Percentiles rank a stretch among this genome's conserved stretches.
These are phyloP conservation scores for Saccharomyces hybrid DNA, from an alignment of 1,139 yeast genomes.

Conservation along the genomic window DNA sequence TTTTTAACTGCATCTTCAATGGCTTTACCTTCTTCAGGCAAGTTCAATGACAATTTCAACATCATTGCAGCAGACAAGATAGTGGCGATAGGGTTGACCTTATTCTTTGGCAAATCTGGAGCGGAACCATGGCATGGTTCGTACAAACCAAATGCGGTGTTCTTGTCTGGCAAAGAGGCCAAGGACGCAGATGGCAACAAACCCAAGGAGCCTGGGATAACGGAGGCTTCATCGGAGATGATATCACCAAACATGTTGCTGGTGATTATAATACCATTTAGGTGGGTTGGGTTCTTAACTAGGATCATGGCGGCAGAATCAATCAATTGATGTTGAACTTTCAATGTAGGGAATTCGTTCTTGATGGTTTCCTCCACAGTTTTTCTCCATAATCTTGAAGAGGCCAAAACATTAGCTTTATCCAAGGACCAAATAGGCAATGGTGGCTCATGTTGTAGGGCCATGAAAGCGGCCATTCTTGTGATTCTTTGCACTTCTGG, in stretches of 20 bases:
- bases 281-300: slow-evolving; percentile 79
- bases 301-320: slow-evolving; percentile 98
- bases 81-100: slow-evolving; percentile 93
- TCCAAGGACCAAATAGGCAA: slow-evolving; percentile 92
- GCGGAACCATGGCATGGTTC: slow-evolving; percentile 99
- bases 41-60: slow-evolving; percentile 81
- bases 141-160: slow-evolving; percentile 88
- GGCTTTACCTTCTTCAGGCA: slow-evolving; percentile 78
- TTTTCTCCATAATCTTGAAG: slow-evolving; percentile 92
- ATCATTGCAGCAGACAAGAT: slow-evolving; percentile 95
- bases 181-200: slow-evolving; percentile 92
- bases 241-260: slow-evolving; percentile 98
- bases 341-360: slow-evolving; percentile 83
- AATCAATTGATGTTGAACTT: slow-evolving; percentile 84
- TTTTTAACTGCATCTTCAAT: slow-evolving; percentile 80
- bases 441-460: slow-evolving; percentile 88
- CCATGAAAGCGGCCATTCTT: slow-evolving; percentile 96
- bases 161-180: slow-evolving; percentile 90
- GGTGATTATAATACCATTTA: slow-evolving; percentile 87
- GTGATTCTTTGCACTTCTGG: slow-evolving; percentile 91
- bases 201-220: slow-evolving; percentile 95
- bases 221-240: slow-evolving; percentile 94
- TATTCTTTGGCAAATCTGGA: slow-evolving; percentile 80
- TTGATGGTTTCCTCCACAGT: slow-evolving; percentile 79
- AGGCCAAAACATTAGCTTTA: slow-evolving; percentile 94